Evolutionary conservation across 805 yeast species (phyloP).

Genomic region (Priceomyces fermenticarens): DNA sequence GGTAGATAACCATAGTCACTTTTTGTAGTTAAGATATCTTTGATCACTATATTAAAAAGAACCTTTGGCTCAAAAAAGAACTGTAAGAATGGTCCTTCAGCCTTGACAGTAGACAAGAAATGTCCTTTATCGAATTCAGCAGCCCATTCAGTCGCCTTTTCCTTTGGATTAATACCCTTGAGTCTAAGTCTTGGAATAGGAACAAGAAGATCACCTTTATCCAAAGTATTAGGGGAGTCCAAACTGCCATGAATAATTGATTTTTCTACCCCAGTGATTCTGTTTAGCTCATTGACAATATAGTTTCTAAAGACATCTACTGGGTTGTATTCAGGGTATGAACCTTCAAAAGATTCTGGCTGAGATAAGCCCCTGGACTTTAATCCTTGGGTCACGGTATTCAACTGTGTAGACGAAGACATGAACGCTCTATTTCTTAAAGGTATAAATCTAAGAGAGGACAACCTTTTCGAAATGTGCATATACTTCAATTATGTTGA

Average conservation of each 20-base stretch:
- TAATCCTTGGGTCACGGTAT: conserved; percentile 33
- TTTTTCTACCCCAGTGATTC: conserved; percentile 69
- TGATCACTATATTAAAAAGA: conserved; percentile 65
- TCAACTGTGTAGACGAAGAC: conserved; percentile 12
- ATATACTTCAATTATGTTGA: not conserved
- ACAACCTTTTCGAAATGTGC: conserved; percentile 5
- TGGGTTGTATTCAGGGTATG: conserved; percentile 76
- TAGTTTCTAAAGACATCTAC: conserved; percentile 88
- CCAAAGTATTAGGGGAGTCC: conserved; percentile 82
- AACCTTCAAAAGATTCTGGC: conserved; percentile 49
- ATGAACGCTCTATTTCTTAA: conserved; percentile 2
- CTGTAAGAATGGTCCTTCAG: conserved; percentile 89
- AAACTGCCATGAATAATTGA: conserved; percentile 75
- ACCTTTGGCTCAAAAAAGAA: conserved; percentile 73
- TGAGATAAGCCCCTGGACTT: conserved; percentile 32
- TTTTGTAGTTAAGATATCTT: conserved; percentile 61
- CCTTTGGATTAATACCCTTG: conserved; percentile 76
- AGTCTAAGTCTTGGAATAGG: conserved; percentile 86
- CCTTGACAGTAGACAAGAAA: conserved; percentile 65
- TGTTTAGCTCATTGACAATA: conserved; percentile 73
- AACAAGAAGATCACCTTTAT: conserved; percentile 88
- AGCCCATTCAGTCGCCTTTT: conserved; percentile 74
- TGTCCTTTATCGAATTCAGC: conserved; percentile 69
- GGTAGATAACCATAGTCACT: conserved; percentile 71
- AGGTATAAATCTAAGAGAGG: not conserved